phyloP scores from a whole-genome alignment of 2,329 filamentous ascomycete genomes.

The Aphanoascus verrucosus region DNA sequence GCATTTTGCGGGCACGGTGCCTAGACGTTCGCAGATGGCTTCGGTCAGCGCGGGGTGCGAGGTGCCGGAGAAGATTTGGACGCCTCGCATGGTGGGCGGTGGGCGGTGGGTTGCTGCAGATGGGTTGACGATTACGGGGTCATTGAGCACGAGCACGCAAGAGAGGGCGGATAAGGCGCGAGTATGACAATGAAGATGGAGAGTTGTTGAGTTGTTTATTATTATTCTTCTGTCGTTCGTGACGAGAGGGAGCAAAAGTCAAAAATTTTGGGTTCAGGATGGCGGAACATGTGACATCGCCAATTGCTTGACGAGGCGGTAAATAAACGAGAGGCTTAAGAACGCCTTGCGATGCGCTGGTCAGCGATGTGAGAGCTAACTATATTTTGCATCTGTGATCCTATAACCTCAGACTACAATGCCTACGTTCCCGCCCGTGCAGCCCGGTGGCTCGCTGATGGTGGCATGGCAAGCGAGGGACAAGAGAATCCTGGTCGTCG shows the following conservation, averaged over 20 bases:
- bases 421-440: slow-evolving; percentile 60
- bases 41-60: slow-evolving; percentile 55
- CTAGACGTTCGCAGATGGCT: slow-evolving; percentile 55
- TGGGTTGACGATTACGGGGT: neutral
- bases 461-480: slow-evolving; percentile 89
- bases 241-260: too few relatives aligned
- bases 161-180: neutral
- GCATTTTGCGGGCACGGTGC: slow-evolving; percentile 48
- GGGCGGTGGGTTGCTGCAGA: neutral
- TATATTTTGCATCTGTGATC: neutral
- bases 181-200: neutral
- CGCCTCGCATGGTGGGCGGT: slow-evolving; percentile 45
- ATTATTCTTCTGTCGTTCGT: too few relatives aligned
- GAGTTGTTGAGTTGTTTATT: neutral
- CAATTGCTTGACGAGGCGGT: neutral
- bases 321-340: neutral
- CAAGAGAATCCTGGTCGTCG: slow-evolving; percentile 83
- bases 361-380: neutral
- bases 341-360: neutral
- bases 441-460: slow-evolving; percentile 86
- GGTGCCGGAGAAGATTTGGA: slow-evolving; percentile 57
- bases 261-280: neutral
- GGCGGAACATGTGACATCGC: slow-evolving; percentile 4
- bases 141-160: neutral
- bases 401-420: slow-evolving; percentile 6